Evolutionary conservation across 2,329 filamentous ascomycete genomes (phyloP).

Genomic region (Sporothrix globosa): DNA sequence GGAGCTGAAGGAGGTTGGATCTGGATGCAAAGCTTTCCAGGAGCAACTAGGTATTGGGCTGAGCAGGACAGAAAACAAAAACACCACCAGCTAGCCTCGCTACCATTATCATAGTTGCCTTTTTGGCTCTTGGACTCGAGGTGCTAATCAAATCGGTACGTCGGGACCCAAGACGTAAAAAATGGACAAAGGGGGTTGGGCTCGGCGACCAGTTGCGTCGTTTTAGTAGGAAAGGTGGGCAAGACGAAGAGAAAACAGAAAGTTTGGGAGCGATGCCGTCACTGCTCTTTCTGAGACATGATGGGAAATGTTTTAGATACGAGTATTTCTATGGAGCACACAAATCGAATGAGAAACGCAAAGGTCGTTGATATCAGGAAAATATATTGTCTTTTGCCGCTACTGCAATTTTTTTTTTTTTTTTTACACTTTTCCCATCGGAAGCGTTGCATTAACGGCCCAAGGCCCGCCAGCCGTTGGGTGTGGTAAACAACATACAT

Average conservation of each 20-base stretch:
- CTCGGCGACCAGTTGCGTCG: background rate
- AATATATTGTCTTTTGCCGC: no score
- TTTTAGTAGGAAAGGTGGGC: background rate
- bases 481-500: background rate
- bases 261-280: background rate
- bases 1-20: background rate
- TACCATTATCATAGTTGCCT: background rate
- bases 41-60: no score
- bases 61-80: no score
- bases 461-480: background rate
- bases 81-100: background rate
- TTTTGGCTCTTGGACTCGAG: background rate
- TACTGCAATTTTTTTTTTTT: no score
- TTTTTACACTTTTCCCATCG: background rate
- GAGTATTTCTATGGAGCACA: background rate
- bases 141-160: constrained; percentile 13
- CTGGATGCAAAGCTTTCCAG: background rate
- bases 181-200: constrained; percentile 15
- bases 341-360: no score
- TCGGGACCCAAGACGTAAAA: constrained; percentile 1
- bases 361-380: no score
- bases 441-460: background rate
- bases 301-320: background rate
- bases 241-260: background rate
- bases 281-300: background rate